A percentile compares a stretch with the other conserved stretches of the same genome.
phyloP scores from a whole-genome alignment of 2,329 filamentous ascomycete species.

The Venturia oleaginea region DNA sequence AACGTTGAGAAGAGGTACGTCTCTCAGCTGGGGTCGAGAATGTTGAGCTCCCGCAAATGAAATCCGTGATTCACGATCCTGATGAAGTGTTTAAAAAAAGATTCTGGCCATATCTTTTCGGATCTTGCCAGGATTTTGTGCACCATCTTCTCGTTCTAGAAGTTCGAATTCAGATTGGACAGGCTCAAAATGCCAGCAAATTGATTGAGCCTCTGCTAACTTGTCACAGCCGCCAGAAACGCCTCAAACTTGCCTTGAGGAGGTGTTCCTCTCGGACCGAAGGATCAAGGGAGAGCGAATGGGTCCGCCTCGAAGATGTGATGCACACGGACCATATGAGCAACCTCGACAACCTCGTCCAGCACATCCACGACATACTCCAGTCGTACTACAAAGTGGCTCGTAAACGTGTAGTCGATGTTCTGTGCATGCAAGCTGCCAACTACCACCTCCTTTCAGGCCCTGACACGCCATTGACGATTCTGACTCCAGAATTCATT shows the following conservation, averaged over 20 bases:
- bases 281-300: conserved; percentile 7
- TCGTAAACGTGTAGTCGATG: conserved; percentile 28
- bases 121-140: background rate
- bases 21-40: too few species aligned
- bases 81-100: background rate
- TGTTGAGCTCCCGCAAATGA: background rate
- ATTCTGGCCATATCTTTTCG: background rate
- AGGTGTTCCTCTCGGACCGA: conserved; percentile 13
- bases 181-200: too few species aligned
- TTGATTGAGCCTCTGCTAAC: background rate
- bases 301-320: conserved; percentile 19
- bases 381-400: conserved; percentile 33
- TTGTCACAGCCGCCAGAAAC: conserved; percentile 17
- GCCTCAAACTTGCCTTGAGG: conserved; percentile 11
- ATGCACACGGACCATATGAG: conserved; percentile 21
- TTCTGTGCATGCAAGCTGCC: conserved; percentile 46
- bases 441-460: conserved; percentile 46
- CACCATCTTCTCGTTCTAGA: too few species aligned
- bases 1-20: conserved; percentile 33
- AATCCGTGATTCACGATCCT: background rate
- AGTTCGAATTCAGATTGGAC: background rate
- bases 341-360: conserved; percentile 32
- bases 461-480: conserved; percentile 40
- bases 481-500: conserved; percentile 46
- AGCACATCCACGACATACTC: conserved; percentile 53